These are phyloP conservation scores for Talaromyces wortmannii DNA, from an alignment of 495 filamentous ascomycete genomes.

Conservation along the genomic window DNA sequence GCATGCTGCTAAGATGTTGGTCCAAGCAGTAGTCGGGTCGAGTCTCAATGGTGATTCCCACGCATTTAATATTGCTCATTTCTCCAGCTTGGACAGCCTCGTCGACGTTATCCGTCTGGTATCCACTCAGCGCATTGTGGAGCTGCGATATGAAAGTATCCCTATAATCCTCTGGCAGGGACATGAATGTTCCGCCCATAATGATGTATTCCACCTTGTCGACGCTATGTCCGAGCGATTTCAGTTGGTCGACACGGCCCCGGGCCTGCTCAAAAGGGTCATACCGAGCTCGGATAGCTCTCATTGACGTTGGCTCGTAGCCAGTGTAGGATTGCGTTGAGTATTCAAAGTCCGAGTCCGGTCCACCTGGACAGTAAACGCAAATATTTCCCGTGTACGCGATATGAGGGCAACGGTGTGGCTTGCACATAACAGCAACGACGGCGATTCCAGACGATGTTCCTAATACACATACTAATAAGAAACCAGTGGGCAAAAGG, in stretches of 20 bases:
- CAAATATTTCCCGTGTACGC: slow-evolving; percentile 98
- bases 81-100: slow-evolving; percentile 88
- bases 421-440: slow-evolving; percentile 99
- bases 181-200: slow-evolving; percentile 99
- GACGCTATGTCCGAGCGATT: slow-evolving; percentile 87
- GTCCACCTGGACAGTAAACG: slow-evolving; percentile 96
- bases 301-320: slow-evolving; percentile 97
- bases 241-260: slow-evolving; percentile 93
- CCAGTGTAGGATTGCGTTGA: slow-evolving; percentile 98
- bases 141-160: slow-evolving; percentile 91
- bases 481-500: not conserved
- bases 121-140: slow-evolving; percentile 92
- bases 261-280: slow-evolving; percentile 97
- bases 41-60: slow-evolving; percentile 98
- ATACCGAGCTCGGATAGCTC: slow-evolving; percentile 93
- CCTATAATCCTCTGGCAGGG: slow-evolving; percentile 77
- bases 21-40: slow-evolving; percentile 94
- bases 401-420: slow-evolving; percentile 94
- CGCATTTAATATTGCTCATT: slow-evolving; percentile 93
- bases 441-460: slow-evolving; percentile 98
- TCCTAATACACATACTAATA: slow-evolving; percentile 28
- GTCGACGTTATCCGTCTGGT: slow-evolving; percentile 85
- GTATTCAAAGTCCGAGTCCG: slow-evolving; percentile 97
- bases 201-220: slow-evolving; percentile 99
- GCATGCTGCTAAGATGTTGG: slow-evolving; percentile 85